A percentile compares a stretch with the other conserved stretches of the same genome.
Evolutionary conservation across 257 asterid genomes (phyloP).

Genomic region (Salvia miltiorrhiza): DNA sequence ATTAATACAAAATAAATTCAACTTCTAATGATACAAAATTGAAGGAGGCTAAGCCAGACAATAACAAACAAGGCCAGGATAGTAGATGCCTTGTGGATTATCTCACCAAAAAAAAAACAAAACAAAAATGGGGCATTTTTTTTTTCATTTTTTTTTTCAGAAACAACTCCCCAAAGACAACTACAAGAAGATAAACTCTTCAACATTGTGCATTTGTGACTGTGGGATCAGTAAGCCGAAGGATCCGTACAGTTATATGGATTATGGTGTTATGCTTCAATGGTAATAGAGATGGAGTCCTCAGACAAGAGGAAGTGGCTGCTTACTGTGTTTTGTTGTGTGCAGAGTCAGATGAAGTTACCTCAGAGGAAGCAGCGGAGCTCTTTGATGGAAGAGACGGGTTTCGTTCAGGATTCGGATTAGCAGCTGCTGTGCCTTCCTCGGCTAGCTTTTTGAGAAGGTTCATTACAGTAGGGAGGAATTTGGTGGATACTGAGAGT

Average conservation of each 20-base stretch:
- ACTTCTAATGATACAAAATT: slow-evolving; percentile 36
- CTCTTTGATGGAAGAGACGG: slow-evolving; percentile 38
- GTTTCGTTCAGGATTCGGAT: slow-evolving; percentile 36
- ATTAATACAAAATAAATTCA: slow-evolving; percentile 16
- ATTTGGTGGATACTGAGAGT: slow-evolving; percentile 69
- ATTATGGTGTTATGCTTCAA: slow-evolving; percentile 21
- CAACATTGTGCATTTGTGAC: slow-evolving; percentile 19
- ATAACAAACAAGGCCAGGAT: slow-evolving; percentile 19
- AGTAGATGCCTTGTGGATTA: slow-evolving; percentile 18
- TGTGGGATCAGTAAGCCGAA: slow-evolving; percentile 12
- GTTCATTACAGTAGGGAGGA: slow-evolving; percentile 75
- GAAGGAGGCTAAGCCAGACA: slow-evolving; percentile 24
- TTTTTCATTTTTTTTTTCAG: background rate
- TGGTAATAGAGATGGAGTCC: slow-evolving; percentile 17
- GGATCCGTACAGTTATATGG: slow-evolving; percentile 11
- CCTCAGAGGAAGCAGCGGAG: slow-evolving; percentile 52
- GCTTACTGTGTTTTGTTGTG: slow-evolving; percentile 43
- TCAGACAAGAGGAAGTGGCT: slow-evolving; percentile 12
- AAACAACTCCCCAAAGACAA: slow-evolving; percentile 26
- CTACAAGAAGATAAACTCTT: slow-evolving; percentile 30
- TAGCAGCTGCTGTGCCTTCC: slow-evolving; percentile 45
- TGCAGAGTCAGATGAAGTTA: slow-evolving; percentile 41
- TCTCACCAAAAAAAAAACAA: slow-evolving; percentile 5
- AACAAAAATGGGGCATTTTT: slow-evolving; percentile 17
- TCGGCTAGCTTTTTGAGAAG: slow-evolving; percentile 65